These are phyloP conservation scores for Fraxinus xanthoxyloides DNA, from an alignment of 305 asterid genomes.

Conservation along the genomic window DNA sequence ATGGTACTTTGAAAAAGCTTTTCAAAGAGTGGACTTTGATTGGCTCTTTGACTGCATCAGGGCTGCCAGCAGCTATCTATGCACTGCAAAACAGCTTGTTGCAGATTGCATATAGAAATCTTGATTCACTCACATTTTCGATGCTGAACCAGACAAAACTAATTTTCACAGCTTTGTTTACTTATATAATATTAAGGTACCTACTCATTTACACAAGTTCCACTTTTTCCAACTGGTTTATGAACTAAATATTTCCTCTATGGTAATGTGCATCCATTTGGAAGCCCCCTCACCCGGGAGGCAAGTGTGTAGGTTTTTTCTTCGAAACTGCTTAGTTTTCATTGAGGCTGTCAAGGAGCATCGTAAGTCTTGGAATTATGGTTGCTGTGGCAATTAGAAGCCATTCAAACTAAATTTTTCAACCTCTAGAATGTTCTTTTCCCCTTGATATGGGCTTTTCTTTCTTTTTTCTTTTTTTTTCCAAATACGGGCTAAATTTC, in stretches of 20 bases:
- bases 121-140: constrained; percentile 95
- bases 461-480: too few relatives aligned
- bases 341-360: neutral
- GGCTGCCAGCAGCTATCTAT: constrained; percentile 92
- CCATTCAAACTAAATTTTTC: constrained; percentile 3
- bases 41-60: constrained; percentile 90
- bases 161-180: constrained; percentile 86
- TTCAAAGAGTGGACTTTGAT: constrained; percentile 77
- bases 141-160: constrained; percentile 96
- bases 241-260: constrained; percentile 7
- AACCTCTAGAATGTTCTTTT: constrained; percentile 1
- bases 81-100: constrained; percentile 94
- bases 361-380: neutral
- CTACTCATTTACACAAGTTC: constrained; percentile 18
- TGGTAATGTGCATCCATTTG: constrained; percentile 13
- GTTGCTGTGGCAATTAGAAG: constrained; percentile 10
- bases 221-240: neutral
- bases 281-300: neutral
- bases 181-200: constrained; percentile 81
- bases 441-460: constrained; percentile 2
- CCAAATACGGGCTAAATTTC: neutral
- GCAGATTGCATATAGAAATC: constrained; percentile 86
- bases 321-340: neutral
- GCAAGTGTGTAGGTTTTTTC: neutral
- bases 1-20: constrained; percentile 66